Base-by-base conservation (phyloP, 1,284 basidiomycete genomes). In the Anthracocystis setariae region DNA sequence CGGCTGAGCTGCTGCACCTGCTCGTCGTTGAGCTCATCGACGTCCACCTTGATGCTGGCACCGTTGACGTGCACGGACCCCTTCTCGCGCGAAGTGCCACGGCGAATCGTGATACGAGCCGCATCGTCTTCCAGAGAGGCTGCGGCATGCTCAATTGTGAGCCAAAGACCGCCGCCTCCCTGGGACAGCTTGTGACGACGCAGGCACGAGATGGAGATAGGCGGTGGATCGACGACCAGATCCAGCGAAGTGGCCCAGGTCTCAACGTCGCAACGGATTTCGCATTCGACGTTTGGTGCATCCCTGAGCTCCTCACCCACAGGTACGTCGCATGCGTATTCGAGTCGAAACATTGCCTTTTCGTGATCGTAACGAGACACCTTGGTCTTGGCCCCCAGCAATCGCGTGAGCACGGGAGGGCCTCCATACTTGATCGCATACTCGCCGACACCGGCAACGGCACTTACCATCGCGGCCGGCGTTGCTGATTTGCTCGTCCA, bases 401-500 rank as follows among this genome's bases (percentile, higher is more conserved):
- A 84, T 27, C 94, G 87, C 0, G 93, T 96, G 5, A 92, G 86
- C 8, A 93, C 87, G 0, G 95, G 96, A 3, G 95, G 94, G 0
- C 92, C 94, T 15, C 96, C 96, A 69, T 89, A 91, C 82, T 94
- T 94, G 85, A 99, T 94, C 17, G 79, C 91, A 80, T 92, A 95
- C 72, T 96, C 94, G 38, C 94, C 94, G 3, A 94, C 89, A 8
- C 93, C 93, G 0, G 94, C 91, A 1, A 97, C 85, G 2, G 90
- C 79, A 18, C 73, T 53, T 5, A 84, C 73, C 88, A 98, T 95
- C 76, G 92, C 90, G 35, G 90, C 90, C 0, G 94, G 94, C 37
- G 94, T 94, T 17, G 92, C 92, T 0, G 91, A 90, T 84, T 98
- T 98, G 84, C 93, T 93, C 7, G 93, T 90, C 95, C 95, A 97